Evolutionary conservation across 2,329 filamentous ascomycete genomes (phyloP), one percentile per base, ranked within the genome.

Genomic region (Cadophora sp.): DNA sequence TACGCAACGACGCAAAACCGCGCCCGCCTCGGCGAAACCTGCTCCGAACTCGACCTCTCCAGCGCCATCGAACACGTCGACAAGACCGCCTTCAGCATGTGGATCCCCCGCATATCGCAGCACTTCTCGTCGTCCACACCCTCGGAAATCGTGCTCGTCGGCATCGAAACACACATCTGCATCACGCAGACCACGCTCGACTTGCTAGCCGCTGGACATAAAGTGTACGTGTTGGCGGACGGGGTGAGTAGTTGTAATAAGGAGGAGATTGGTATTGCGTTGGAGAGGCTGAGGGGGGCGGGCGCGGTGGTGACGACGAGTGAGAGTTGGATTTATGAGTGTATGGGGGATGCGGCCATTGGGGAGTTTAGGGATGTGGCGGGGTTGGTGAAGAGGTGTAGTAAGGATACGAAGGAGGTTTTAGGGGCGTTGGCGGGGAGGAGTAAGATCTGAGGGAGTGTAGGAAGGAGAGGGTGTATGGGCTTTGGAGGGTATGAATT

Each of bases 111-210:
- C 48, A 82, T 97, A 53, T 81, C 84, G 29, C 65, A 71, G n/a
- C 75, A 80, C 69, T 77, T 80, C 70, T 40, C 74, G 56, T 74
- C 80, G 24, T 70, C 76, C 0, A 75, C 79, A 0, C 77, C 77
- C 0, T 81, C 87, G 26, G 86, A 90, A 74, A 86, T 93, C 64
- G 91, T 92, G 65, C 88, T 98, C 71, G 91, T 97, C 19, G 95
- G 95, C 46, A 97, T 98, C 77, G 95, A 98, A 81, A 88, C 89
- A 50, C 95, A 98, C 81, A 96, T 98, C 78, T 98, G 95, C 83
- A 89, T 98, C 34, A 94, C 93, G 69, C 95, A 98, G 84, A 97
- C 95, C 51, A 89, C 92, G 19, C 84, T 97, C 51, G 95, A 97
- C 81, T 82, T 97, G 60, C 82, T 96, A 53, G 83, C 84, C 26